phyloP scores from a whole-genome alignment of 345 rosid species.

The Hevea brasiliensis region DNA sequence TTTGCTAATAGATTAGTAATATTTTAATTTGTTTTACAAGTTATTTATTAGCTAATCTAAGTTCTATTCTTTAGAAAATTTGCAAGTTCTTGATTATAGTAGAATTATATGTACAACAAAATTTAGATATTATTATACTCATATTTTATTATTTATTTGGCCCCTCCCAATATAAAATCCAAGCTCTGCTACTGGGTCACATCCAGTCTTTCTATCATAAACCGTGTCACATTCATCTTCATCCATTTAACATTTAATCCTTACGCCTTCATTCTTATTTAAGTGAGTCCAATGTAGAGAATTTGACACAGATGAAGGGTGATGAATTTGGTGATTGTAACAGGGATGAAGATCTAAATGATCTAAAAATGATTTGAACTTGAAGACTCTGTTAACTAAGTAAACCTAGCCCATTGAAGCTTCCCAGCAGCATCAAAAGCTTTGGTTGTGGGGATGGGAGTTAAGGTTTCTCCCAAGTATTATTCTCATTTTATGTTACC shows the following conservation, averaged over 20 bases:
- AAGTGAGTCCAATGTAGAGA: background rate
- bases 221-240: background rate
- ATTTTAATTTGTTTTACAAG: too few species aligned
- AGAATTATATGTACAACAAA: too few species aligned
- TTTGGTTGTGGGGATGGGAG: background rate
- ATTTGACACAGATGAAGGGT: background rate
- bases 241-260: background rate
- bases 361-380: background rate
- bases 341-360: background rate
- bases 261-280: background rate
- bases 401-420: background rate
- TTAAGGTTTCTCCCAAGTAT: background rate
- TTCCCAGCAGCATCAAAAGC: background rate
- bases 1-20: too few species aligned
- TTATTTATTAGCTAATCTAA: too few species aligned
- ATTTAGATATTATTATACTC: too few species aligned
- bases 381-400: background rate
- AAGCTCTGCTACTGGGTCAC: too few species aligned
- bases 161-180: too few species aligned
- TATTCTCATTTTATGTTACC: background rate
- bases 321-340: background rate
- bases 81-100: too few species aligned
- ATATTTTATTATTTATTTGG: too few species aligned
- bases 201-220: too few species aligned
- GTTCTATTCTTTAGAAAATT: too few species aligned